Evolutionary conservation across 2,329 filamentous ascomycete species (phyloP).

Genomic region (Epicoccum nigrum): DNA sequence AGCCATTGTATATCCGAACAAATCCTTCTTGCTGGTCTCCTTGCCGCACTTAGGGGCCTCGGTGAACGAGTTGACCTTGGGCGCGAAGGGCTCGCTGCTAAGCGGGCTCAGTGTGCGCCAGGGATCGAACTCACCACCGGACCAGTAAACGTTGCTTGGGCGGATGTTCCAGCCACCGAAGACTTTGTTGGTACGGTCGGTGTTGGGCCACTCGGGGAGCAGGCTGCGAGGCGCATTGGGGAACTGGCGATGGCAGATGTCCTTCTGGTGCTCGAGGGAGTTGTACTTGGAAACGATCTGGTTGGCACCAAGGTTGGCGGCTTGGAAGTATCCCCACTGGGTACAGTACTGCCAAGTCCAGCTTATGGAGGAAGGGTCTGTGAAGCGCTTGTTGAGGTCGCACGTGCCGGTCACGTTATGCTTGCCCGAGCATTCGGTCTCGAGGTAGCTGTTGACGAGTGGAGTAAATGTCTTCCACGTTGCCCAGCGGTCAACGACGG

Average conservation of each 20-base stretch:
- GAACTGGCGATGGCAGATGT: conserved; percentile 58
- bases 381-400: conserved; percentile 44
- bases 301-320: conserved; percentile 55
- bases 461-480: conserved; percentile 47
- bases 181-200: conserved; percentile 49
- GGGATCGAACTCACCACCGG: conserved; percentile 58
- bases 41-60: conserved; percentile 54
- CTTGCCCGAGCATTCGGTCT: conserved; percentile 50
- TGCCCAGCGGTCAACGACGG: conserved; percentile 51
- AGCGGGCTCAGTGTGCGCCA: conserved; percentile 58
- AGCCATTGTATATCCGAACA: conserved; percentile 57
- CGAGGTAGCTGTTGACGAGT: conserved; percentile 49
- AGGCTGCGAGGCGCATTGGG: conserved; percentile 49
- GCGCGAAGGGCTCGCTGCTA: conserved; percentile 50
- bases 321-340: conserved; percentile 59
- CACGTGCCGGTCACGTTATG: conserved; percentile 41
- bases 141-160: conserved; percentile 60
- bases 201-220: conserved; percentile 52
- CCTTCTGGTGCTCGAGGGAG: conserved; percentile 51
- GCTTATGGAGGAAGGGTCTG: conserved; percentile 48
- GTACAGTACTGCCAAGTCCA: conserved; percentile 62
- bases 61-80: conserved; percentile 48
- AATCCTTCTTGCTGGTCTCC: conserved; percentile 39
- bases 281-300: conserved; percentile 57
- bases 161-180: conserved; percentile 60